Evolutionary conservation across 441 rosid genomes (phyloP).

Genomic region (Erodium texanum): DNA sequence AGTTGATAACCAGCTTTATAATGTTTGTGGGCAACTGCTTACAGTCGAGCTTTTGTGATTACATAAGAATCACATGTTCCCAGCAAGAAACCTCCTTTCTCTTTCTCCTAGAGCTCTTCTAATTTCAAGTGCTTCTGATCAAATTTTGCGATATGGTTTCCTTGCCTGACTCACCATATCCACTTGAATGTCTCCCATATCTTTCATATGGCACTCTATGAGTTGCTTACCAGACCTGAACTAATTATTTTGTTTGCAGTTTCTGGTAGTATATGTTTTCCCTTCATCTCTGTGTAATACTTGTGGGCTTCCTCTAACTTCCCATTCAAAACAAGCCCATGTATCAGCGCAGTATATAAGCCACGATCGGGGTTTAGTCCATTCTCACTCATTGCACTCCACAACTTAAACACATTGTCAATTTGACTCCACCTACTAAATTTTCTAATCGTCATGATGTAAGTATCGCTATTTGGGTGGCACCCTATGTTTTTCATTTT

Average conservation of each 20-base stretch:
- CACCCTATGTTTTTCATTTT: conserved; percentile 64
- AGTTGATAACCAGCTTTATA: conserved; percentile 12
- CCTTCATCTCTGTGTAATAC: conserved; percentile 76
- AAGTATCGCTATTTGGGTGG: conserved; percentile 62
- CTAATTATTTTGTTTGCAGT: conserved; percentile 47
- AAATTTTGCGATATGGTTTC: conserved; percentile 24
- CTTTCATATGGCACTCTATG: conserved; percentile 30
- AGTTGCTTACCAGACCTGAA: conserved; percentile 49
- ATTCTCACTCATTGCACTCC: conserved; percentile 66
- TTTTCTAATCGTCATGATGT: conserved; percentile 76
- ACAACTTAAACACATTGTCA: conserved; percentile 48
- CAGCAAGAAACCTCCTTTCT: conserved; percentile 46
- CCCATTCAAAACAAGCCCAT: conserved; percentile 80
- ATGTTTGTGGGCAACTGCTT: conserved; percentile 1
- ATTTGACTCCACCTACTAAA: conserved; percentile 78
- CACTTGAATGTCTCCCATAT: conserved; percentile 19
- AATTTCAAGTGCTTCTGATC: conserved; percentile 41
- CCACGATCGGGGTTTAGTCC: conserved; percentile 68
- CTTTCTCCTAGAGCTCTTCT: conserved; percentile 58
- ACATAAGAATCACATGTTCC: conserved; percentile 34
- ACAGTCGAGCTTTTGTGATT: conserved; percentile 9
- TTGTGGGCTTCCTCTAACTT: conserved; percentile 65
- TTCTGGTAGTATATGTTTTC: conserved; percentile 51
- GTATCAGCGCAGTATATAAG: conserved; percentile 72
- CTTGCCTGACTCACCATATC: conserved; percentile 16